Evolutionary conservation across 805 yeast species (phyloP), one percentile per base, ranked within the genome.

Genomic region (Priceomyces medius): DNA sequence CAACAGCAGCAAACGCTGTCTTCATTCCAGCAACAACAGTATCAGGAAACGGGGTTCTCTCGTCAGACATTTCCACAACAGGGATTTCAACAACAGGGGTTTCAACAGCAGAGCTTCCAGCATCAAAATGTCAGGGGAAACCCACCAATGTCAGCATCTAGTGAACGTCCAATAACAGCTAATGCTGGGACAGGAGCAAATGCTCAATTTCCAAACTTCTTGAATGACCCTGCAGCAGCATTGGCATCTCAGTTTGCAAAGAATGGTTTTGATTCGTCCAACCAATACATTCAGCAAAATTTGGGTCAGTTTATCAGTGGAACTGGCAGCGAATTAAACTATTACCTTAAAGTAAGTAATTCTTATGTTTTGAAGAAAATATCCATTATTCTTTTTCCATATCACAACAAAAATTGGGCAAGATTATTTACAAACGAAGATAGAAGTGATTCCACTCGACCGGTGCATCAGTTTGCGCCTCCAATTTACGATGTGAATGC

Each of bases 301-400:
- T 74, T 83, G 49, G 77, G 77, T 17, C 68, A 68, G 31, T 67
- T 74, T 50, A 73, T 77, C 20, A 69, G 74, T 2, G 67, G 68
- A 18, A 71, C 74, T 2, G 38, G 43, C 2, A 64, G 70, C 26
- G 82, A 85, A 41, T 65, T 93, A 51, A 83, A 88, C 49, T 86
- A 83, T 66, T 90, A 90, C 64, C 95, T 93, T 73, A 88, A 87
- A 63, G 97, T 93, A 14, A 84, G 95, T 35, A 95, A 91, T 61
- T 70, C 81, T 4, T 95, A 91, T 56, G 99, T 93, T 10, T 58
- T 85, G 46, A 72, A 73, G 26, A 93, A 93, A 59, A 62, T 93
- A 19, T 59, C 74, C 20, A 72, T 90, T 46, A 82, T 95, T 18
- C 57, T 93, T 23, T 82, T 89, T 61, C 99, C 99, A 0, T 93